A percentile compares a stretch with the other conserved stretches of the same genome.
Conservation (phyloP, 345 rosid genomes). For the Gossypium arboreum region DNA sequence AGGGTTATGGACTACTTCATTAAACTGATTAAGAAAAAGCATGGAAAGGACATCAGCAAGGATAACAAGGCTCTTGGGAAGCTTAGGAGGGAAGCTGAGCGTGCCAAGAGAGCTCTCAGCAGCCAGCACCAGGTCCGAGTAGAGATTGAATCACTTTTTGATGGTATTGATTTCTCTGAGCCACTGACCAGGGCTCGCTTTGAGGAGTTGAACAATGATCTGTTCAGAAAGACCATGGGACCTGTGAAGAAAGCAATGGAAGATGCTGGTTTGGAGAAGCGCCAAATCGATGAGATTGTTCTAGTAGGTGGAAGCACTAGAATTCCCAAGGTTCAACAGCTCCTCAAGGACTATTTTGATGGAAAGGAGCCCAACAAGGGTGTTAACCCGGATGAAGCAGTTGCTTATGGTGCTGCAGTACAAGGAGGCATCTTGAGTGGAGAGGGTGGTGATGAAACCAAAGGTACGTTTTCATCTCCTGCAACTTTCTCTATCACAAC, state of each 20-base stretch:
- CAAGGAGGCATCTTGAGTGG: slow-evolving; percentile 98
- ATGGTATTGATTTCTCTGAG: slow-evolving; percentile 91
- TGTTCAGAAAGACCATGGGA: slow-evolving; percentile 98
- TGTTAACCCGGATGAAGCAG: slow-evolving; percentile 99
- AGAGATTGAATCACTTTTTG: slow-evolving; percentile 92
- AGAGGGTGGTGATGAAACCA: slow-evolving; percentile 99
- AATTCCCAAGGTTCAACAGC: slow-evolving; percentile 98
- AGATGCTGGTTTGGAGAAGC: slow-evolving; percentile 85
- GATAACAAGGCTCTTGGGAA: slow-evolving; percentile 93
- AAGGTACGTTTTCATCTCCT: slow-evolving; percentile 46
- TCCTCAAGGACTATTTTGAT: slow-evolving; percentile 87
- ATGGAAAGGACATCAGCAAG: slow-evolving; percentile 93
- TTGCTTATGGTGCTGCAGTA: slow-evolving; percentile 97
- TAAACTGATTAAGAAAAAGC: slow-evolving; percentile 95
- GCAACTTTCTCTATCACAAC: background rate
- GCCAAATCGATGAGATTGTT: slow-evolving; percentile 93
- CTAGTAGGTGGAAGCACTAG: slow-evolving; percentile 99
- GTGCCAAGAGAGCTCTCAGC: slow-evolving; percentile 99
- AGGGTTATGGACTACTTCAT: slow-evolving; percentile 97
- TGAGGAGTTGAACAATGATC: slow-evolving; percentile 92
- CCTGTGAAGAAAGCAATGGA: slow-evolving; percentile 99
- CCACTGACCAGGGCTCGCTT: slow-evolving; percentile 98
- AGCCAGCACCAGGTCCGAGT: slow-evolving; percentile 99
- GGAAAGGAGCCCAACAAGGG: slow-evolving; percentile 99
- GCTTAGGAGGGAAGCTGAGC: slow-evolving; percentile 87